phyloP scores from a whole-genome alignment of 2,329 filamentous ascomycete genomes.

The Aphanocladium album region DNA sequence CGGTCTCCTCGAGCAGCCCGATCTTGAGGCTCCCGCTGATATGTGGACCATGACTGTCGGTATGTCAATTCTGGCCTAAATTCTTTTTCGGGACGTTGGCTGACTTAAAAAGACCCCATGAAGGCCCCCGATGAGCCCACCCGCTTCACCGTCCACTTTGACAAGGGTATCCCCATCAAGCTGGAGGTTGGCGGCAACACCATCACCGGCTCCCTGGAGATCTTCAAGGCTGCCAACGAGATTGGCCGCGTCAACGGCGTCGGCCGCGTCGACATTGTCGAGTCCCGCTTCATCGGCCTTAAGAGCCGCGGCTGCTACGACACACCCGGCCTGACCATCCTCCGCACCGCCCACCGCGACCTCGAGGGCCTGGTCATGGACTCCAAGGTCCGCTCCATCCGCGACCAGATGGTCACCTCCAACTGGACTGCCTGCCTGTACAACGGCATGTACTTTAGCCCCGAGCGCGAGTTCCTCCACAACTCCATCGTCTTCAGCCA shows the following conservation, averaged over 20 bases:
- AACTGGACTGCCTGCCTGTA: conserved; percentile 37
- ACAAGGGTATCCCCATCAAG: conserved; percentile 63
- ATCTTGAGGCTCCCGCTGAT: conserved; percentile 57
- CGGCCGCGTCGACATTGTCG: conserved; percentile 56
- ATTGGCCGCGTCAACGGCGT: conserved; percentile 62
- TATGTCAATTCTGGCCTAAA: conserved; percentile 20
- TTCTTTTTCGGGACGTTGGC: neutral
- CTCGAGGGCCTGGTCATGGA: conserved; percentile 55
- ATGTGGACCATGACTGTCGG: conserved; percentile 62
- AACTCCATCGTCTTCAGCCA: conserved; percentile 56
- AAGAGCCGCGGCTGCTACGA: conserved; percentile 55
- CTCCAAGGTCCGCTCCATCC: conserved; percentile 46
- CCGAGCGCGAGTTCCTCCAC: conserved; percentile 51
- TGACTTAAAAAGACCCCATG: conserved; percentile 48
- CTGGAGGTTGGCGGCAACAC: conserved; percentile 52
- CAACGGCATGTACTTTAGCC: conserved; percentile 47
- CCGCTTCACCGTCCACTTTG: conserved; percentile 61
- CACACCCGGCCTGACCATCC: conserved; percentile 19
- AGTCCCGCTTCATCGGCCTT: conserved; percentile 37
- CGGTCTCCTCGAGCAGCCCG: conserved; percentile 60
- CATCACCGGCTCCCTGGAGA: conserved; percentile 57
- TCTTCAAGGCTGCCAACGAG: conserved; percentile 60
- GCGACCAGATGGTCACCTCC: conserved; percentile 46
- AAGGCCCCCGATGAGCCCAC: conserved; percentile 59
- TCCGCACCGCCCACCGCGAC: conserved; percentile 32